Base-by-base conservation (phyloP, 2,329 filamentous ascomycete species). In the Sporothrix pseudoabietina region DNA sequence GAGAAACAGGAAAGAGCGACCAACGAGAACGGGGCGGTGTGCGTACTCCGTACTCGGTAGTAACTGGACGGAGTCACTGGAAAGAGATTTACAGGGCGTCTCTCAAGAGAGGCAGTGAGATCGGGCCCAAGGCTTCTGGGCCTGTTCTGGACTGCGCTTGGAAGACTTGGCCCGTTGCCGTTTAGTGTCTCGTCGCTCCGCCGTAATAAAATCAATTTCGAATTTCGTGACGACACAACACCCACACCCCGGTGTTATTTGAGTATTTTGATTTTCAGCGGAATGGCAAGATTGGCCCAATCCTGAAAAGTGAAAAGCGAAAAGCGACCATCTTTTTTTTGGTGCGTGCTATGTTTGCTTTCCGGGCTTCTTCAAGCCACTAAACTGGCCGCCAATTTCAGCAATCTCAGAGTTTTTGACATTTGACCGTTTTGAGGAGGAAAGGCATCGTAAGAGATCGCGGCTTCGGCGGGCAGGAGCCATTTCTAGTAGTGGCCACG, bases 161-260 rank as follows among this genome's bases (percentile, higher is more conserved):
- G 8, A 2, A 35, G 39, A 22, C 19, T 44, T 22, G 59, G 8
- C 59, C 59, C 59, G 32, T 16, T 47, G 47, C n/a, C n/a, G 61
- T 41, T 22, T 47, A 44, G 39, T 65, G 39, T 26, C 39, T 44
- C n/a, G n/a, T 65, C 39, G 61, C 61, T 65, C 61, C 61, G 61
- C 61, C 61, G 61, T 44, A 65, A 26, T 65, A 44, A 44, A 65
- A 44, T 65, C 39, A 44, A 65, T 65, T 65, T 65, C 61, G 39
- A 44, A 65, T 65, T 65, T 65, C 61, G 39, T 16, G 39, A 65
- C 55, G 55, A 59, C 10, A 59, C 44, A n/a, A n/a, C 61, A 30
- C 61, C 57, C 57, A 41, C 57, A 63, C 35, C 39, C 44, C 44
- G 9, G 19, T 44, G n/a, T n/a, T n/a, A 35, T 39, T 35, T 59